phyloP scores from a whole-genome alignment of 352 stramenopile species.

The Phytopythium boreale region DNA sequence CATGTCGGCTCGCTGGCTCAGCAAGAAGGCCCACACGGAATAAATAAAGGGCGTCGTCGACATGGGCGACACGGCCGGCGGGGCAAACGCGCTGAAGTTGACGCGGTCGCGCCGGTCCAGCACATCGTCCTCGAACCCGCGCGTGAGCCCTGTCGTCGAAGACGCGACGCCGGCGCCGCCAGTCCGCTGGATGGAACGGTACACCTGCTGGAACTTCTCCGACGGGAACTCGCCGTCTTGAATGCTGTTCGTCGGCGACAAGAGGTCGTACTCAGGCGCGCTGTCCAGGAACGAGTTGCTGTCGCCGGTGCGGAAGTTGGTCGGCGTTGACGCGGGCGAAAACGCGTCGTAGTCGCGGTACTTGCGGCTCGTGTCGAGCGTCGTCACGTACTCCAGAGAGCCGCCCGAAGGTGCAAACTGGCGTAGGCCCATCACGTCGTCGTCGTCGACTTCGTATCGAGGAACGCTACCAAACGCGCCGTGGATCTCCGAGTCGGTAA shows the following conservation, averaged over 20 bases:
- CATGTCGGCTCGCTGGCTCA: slow-evolving; percentile 70
- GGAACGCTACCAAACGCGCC: slow-evolving; percentile 26
- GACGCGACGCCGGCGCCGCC: slow-evolving; percentile 12
- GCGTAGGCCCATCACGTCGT: slow-evolving; percentile 33
- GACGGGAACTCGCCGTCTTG: slow-evolving; percentile 59
- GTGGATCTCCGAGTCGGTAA: slow-evolving; percentile 41
- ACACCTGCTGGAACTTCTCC: slow-evolving; percentile 70
- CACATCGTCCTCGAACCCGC: slow-evolving; percentile 4
- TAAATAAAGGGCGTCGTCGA: slow-evolving; percentile 67
- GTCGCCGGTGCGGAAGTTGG: slow-evolving; percentile 18
- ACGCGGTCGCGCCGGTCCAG: slow-evolving; percentile 55
- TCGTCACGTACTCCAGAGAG: slow-evolving; percentile 27
- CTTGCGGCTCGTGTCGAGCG: slow-evolving; percentile 26
- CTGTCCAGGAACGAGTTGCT: slow-evolving; percentile 26
- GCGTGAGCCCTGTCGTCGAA: not conserved
- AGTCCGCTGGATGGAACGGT: slow-evolving; percentile 62
- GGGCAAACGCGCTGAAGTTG: slow-evolving; percentile 75
- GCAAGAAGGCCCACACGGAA: slow-evolving; percentile 70
- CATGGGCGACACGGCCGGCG: slow-evolving; percentile 42
- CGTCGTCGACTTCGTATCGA: slow-evolving; percentile 20
- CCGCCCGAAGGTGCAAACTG: slow-evolving; percentile 27
- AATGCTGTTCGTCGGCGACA: slow-evolving; percentile 59
- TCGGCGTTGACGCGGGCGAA: slow-evolving; percentile 34
- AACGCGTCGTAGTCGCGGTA: slow-evolving; percentile 56
- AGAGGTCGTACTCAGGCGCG: slow-evolving; percentile 35